These are phyloP conservation scores for Phytophthora quininea DNA, from an alignment of 352 stramenopile genomes.

Conservation along the genomic window DNA sequence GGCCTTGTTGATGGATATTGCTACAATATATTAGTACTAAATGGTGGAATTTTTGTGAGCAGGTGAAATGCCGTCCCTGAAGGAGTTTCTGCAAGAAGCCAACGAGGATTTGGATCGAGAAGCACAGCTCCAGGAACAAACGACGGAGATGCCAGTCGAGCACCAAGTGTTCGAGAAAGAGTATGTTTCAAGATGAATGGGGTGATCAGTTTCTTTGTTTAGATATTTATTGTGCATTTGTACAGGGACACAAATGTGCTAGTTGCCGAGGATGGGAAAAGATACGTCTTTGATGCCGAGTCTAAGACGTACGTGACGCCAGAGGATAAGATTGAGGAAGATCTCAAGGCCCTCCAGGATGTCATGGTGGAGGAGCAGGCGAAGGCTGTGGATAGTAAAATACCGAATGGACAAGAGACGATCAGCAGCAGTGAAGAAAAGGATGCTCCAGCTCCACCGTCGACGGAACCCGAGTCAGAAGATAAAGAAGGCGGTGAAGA, in stretches of 20 bases:
- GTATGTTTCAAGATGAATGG: conserved; percentile 21
- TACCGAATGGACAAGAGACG: conserved; percentile 33
- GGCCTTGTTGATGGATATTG: background rate
- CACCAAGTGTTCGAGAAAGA: conserved; percentile 65
- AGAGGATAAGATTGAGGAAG: conserved; percentile 76
- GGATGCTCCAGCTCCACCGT: background rate
- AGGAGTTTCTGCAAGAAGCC: conserved; percentile 75
- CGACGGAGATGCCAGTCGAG: conserved; percentile 41
- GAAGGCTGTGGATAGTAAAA: conserved; percentile 5
- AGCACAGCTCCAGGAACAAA: conserved; percentile 48
- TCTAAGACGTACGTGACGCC: conserved; percentile 73
- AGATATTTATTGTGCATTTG: background rate
- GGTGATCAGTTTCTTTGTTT: background rate
- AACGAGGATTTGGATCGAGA: conserved; percentile 69
- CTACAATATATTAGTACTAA: background rate
- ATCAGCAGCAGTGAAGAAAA: conserved; percentile 42
- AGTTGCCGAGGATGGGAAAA: conserved; percentile 69
- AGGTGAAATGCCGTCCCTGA: conserved; percentile 64
- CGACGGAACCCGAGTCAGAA: conserved; percentile 5
- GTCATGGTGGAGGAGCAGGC: conserved; percentile 29
- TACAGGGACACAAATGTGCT: conserved; percentile 50
- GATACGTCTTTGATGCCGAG: conserved; percentile 74
- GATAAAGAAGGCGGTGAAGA: conserved; percentile 7
- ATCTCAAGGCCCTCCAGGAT: conserved; percentile 67
- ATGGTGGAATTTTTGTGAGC: conserved; percentile 1